Evolutionary conservation across 2,329 filamentous ascomycete species (phyloP).

Genomic region (Thelonectria discophora): DNA sequence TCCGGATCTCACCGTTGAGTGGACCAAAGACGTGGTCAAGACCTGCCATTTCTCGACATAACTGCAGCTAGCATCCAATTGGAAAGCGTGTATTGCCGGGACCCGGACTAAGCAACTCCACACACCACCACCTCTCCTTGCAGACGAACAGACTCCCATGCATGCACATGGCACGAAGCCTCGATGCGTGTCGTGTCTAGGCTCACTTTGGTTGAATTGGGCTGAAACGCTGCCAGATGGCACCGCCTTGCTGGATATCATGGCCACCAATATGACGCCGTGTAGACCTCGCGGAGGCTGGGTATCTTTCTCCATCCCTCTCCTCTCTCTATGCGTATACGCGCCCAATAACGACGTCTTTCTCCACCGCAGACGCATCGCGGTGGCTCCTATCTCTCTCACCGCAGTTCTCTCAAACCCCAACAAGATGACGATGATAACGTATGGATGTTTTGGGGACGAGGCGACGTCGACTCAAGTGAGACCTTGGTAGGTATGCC

Average conservation of each 20-base stretch:
- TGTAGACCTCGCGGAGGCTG: slow-evolving; percentile 36
- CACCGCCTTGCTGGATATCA: slow-evolving; percentile 55
- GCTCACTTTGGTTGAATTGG: slow-evolving; percentile 37
- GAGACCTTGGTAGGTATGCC: slow-evolving; percentile 4
- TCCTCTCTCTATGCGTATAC: slow-evolving; percentile 25
- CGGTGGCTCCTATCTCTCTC: slow-evolving; percentile 32
- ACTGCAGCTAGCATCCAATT: slow-evolving; percentile 37
- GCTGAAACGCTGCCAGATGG: slow-evolving; percentile 55
- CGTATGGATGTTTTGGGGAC: slow-evolving; percentile 26
- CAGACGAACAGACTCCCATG: slow-evolving; percentile 32
- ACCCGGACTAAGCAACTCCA: slow-evolving; percentile 37
- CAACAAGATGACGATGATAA: slow-evolving; percentile 26
- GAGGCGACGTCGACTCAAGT: slow-evolving; percentile 14
- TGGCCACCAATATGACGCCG: slow-evolving; percentile 35
- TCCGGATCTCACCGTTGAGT: slow-evolving; percentile 22
- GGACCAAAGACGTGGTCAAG: slow-evolving; percentile 26
- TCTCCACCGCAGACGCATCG: slow-evolving; percentile 31
- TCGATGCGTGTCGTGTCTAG: slow-evolving; percentile 35
- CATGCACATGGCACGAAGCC: slow-evolving; percentile 34
- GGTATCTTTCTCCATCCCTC: slow-evolving; percentile 40
- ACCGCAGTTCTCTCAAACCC: slow-evolving; percentile 30
- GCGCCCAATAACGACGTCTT: slow-evolving; percentile 27
- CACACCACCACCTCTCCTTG: slow-evolving; percentile 36
- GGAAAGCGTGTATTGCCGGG: slow-evolving; percentile 35
- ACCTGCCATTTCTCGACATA: slow-evolving; percentile 30